phyloP scores from a whole-genome alignment of 73 alveolate species.

The Paramecium tetraurelia region DNA sequence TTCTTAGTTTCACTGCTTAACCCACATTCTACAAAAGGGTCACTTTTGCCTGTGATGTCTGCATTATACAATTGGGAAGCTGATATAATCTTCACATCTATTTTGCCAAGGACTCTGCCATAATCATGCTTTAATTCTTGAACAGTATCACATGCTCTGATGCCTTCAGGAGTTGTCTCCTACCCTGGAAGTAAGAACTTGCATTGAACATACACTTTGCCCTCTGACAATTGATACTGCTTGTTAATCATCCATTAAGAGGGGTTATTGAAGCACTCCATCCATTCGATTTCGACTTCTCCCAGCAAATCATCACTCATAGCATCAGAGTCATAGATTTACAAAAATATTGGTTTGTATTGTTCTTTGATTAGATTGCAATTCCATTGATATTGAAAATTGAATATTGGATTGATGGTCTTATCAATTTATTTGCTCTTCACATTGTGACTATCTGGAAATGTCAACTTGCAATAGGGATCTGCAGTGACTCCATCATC shows the following conservation, averaged over 20 bases:
- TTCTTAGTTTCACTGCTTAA: neutral
- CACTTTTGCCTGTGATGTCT: constrained; percentile 36
- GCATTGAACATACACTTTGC: constrained; percentile 25
- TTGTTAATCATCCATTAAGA: constrained; percentile 45
- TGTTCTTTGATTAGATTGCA: constrained; percentile 34
- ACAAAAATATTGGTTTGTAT: constrained; percentile 4
- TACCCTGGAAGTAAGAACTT: constrained; percentile 30
- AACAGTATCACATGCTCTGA: constrained; percentile 30
- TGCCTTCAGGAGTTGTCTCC: constrained; percentile 39
- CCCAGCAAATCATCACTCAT: constrained; percentile 37
- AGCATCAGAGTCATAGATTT: constrained; percentile 37
- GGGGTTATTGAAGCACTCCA: constrained; percentile 57
- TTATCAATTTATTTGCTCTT: constrained; percentile 1
- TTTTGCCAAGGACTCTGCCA: constrained; percentile 20
- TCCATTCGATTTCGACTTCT: constrained; percentile 42
- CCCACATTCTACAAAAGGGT: constrained; percentile 39
- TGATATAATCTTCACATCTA: constrained; percentile 37
- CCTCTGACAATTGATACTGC: constrained; percentile 11
- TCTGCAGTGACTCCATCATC: constrained; percentile 51
- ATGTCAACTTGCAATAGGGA: constrained; percentile 40
- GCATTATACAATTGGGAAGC: constrained; percentile 43
- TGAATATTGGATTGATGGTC: constrained; percentile 41
- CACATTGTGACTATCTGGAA: constrained; percentile 17
- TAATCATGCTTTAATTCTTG: constrained; percentile 20
- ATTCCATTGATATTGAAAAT: constrained; percentile 37